Evolutionary conservation across 2,329 filamentous ascomycete genomes (phyloP), one percentile per base, ranked within the genome.

Genomic region (Xylariaceae sp.): DNA sequence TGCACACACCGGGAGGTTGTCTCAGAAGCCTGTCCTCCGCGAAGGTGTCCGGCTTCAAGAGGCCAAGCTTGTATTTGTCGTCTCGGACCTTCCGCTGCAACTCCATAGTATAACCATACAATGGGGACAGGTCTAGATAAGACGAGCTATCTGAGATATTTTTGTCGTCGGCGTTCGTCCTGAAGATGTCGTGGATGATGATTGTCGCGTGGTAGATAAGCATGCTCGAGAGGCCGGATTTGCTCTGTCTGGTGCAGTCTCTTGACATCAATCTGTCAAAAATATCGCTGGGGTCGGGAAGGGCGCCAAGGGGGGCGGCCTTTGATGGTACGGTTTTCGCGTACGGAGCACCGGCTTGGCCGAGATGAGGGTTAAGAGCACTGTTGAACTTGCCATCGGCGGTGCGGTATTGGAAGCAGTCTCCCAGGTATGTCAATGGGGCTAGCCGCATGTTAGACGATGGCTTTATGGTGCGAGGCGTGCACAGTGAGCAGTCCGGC

Each of bases 121-220:
- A 19, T 6, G 39, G 39, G 7, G 39, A 21, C 17, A 43, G 23
- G 19, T 43, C 39, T 6, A 43, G 39, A 19, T 43, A 43, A 3
- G 39, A 43, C 16, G 39, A 43, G 3, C n/a, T 43, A 26, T 43
- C 39, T 11, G 39, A 43, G 17, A 23, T 43, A 19, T 43, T 43
- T 26, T 23, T 43, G 23, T 43, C 39, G 12, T 16, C 24, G 17
- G 9, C 23, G 19, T 43, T 43, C 39, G 39, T 43, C 9, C 39
- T 21, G 21, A 43, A 43, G n/a, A 43, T 43, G 19, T 43, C 39
- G 12, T 43, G 39, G 14, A 43, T 43, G 39, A 43, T 43, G 19
- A 43, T 43, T 6, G 39, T 23, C 4, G 39, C 39, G 14, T 43
- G 39, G 21, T 43, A 43, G 23, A 43, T 23, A 8, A 43, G 23